Base-by-base conservation (phyloP, 2,329 filamentous ascomycete genomes). In the Cladobotryum protrusum region DNA sequence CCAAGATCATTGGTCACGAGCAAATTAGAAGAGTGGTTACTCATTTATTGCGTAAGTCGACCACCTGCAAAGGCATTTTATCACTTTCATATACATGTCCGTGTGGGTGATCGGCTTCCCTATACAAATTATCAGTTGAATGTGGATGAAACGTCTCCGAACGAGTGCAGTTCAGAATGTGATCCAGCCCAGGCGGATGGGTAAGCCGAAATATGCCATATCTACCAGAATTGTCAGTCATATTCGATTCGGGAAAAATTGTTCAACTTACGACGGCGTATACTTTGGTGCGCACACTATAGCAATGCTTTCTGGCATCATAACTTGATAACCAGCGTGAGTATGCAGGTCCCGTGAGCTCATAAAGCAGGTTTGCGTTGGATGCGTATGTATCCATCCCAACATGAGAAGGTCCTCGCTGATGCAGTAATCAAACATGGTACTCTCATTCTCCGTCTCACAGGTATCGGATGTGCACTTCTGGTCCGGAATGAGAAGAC, bases 381-480 rank as follows among this genome's bases (percentile, higher is more conserved):
- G 93, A 66, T 99, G 93, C 0, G 93, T 99, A 65, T 99, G 93
- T 54, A 99, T 99, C 93, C 93, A 99, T 36, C 92, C 92, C 5
- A 96, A 77, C 47, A 95, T 83, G 67, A 96, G 81, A 34, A 97
- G 70, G 53, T 95, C 87, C 61, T 95, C 82, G 5, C 76, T 77
- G 59, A 93, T 87, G 63, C 91, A 95, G 65, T 92, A 96, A 50
- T 96, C 89, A 59, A 96, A 91, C 24, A 96, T 77, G 1, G 83
- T 82, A 29, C 81, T 79, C 66, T 95, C 90, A 57, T 96, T 93
- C 43, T 89, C 82, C 17, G 89, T 97, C 68, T 97, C 92, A 66
- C 93, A 99, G 0, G 93, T 97, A 63, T 99, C 92, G 3, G 86
- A 84, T 0, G 92, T 96, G 61, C 86, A 86, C 47, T 83, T 86